These are phyloP conservation scores for Fusarium anguioides DNA, from an alignment of 2,329 filamentous ascomycete genomes.

Conservation along the genomic window DNA sequence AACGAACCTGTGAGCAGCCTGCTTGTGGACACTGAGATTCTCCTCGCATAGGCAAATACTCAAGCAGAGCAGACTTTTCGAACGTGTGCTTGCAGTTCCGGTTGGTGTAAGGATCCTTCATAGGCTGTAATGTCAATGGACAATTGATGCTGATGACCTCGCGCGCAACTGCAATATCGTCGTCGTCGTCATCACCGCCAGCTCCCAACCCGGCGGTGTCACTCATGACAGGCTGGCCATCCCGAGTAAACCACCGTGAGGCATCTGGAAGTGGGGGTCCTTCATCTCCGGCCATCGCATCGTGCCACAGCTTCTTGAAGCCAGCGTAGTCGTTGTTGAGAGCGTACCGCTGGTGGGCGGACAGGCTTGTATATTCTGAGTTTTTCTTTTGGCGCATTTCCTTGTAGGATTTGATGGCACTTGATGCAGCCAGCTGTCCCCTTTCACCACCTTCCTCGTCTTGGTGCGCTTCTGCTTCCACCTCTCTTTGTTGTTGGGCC, in stretches of 20 bases:
- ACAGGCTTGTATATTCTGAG: constrained; percentile 56
- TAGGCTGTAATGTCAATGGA: constrained; percentile 72
- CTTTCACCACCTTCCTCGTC: constrained; percentile 45
- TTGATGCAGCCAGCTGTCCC: constrained; percentile 38
- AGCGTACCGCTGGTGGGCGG: constrained; percentile 61
- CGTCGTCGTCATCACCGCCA: constrained; percentile 66
- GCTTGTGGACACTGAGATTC: constrained; percentile 70
- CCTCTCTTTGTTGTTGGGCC: constrained; percentile 20
- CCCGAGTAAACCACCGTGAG: constrained; percentile 63
- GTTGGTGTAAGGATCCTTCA: constrained; percentile 75
- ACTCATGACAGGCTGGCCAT: constrained; percentile 57
- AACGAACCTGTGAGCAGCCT: constrained; percentile 69
- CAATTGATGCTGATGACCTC: constrained; percentile 75
- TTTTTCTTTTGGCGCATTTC: constrained; percentile 52
- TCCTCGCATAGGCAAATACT: constrained; percentile 59
- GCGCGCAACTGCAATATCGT: constrained; percentile 75
- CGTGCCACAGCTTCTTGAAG: constrained; percentile 70
- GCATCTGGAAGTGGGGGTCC: constrained; percentile 64
- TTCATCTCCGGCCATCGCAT: constrained; percentile 60
- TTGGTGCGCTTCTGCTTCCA: neutral
- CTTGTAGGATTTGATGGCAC: constrained; percentile 50
- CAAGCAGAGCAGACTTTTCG: constrained; percentile 71
- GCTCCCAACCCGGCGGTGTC: constrained; percentile 41
- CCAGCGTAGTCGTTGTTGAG: constrained; percentile 67
- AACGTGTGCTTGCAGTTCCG: constrained; percentile 77